Evolutionary conservation across 2,329 filamentous ascomycete species (phyloP).

Genomic region (Beauveria medogensis): DNA sequence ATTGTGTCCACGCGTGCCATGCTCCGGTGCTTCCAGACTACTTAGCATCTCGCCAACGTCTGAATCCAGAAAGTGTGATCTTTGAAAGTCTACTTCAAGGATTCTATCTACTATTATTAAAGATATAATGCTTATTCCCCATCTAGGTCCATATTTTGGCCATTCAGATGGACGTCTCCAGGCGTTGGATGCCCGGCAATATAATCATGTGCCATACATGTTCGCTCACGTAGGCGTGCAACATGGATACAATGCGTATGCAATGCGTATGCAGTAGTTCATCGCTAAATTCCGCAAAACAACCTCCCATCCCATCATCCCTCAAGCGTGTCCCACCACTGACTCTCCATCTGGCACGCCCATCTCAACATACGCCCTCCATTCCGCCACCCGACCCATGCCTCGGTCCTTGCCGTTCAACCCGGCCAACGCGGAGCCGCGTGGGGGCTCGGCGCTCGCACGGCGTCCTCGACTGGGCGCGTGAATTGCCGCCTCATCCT

Average conservation of each 20-base stretch:
- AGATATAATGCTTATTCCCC: too few species aligned
- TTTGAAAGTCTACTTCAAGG: too few species aligned
- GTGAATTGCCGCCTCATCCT: slow-evolving; percentile 24
- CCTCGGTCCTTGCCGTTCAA: slow-evolving; percentile 37
- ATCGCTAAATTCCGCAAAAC: neutral
- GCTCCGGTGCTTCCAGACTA: neutral
- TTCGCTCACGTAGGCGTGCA: neutral
- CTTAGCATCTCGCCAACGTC: neutral
- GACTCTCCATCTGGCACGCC: slow-evolving; percentile 30
- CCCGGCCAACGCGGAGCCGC: slow-evolving; percentile 39
- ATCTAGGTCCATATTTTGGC: neutral
- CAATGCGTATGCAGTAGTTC: neutral
- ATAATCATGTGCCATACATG: neutral
- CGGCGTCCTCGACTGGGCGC: slow-evolving; percentile 22
- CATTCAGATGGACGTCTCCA: neutral
- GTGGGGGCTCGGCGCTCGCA: slow-evolving; percentile 21
- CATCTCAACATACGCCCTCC: slow-evolving; percentile 39
- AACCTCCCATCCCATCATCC: neutral
- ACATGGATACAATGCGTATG: neutral
- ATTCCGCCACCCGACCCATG: slow-evolving; percentile 40
- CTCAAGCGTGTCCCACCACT: slow-evolving; percentile 10
- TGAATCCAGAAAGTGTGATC: too few species aligned
- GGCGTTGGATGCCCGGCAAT: neutral
- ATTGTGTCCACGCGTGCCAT: neutral
- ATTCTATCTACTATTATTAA: too few species aligned